Evolutionary conservation across 306 rosid genomes (phyloP).

Genomic region (Begonia fuchsioides): DNA sequence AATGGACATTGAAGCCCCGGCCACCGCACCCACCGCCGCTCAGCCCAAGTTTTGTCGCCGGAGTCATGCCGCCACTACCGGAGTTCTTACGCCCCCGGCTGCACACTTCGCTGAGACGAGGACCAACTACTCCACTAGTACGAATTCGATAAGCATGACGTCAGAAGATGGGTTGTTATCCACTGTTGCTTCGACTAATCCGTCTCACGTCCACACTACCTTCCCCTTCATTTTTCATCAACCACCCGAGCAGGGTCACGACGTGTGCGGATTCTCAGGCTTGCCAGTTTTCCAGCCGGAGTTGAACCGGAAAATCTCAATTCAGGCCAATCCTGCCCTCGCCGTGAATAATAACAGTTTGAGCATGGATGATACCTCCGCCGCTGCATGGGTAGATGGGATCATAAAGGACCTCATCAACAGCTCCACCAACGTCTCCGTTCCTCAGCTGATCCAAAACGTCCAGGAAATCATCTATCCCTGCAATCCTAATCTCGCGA

Average conservation of each 20-base stretch:
- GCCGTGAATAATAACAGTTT: not conserved
- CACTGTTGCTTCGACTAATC: conserved; percentile 12
- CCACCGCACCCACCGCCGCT: conserved; percentile 4
- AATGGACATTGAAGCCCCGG: conserved; percentile 29
- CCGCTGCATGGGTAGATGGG: conserved; percentile 80
- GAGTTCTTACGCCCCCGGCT: conserved; percentile 7
- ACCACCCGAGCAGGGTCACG: conserved; percentile 5
- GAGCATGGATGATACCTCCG: conserved; percentile 38
- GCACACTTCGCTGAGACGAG: conserved; percentile 2
- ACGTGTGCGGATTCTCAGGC: conserved; percentile 89
- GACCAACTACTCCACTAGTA: conserved; percentile 85
- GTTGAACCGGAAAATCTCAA: conserved; percentile 23
- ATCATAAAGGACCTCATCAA: conserved; percentile 77
- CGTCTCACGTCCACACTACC: conserved; percentile 1
- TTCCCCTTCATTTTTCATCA: conserved; percentile 8
- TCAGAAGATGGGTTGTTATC: conserved; percentile 32
- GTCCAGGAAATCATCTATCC: conserved; percentile 85
- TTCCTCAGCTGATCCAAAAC: conserved; percentile 80
- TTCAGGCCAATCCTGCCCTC: conserved; percentile 21
- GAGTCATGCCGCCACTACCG: conserved; percentile 2
- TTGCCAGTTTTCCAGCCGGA: conserved; percentile 62
- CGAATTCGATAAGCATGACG: conserved; percentile 30
- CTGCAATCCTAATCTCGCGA: conserved; percentile 85
- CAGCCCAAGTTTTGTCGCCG: conserved; percentile 44
- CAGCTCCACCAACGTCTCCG: conserved; percentile 64